Evolutionary conservation across 1,284 basidiomycete genomes (phyloP).

Genomic region (Sporisorium scitamineum): DNA sequence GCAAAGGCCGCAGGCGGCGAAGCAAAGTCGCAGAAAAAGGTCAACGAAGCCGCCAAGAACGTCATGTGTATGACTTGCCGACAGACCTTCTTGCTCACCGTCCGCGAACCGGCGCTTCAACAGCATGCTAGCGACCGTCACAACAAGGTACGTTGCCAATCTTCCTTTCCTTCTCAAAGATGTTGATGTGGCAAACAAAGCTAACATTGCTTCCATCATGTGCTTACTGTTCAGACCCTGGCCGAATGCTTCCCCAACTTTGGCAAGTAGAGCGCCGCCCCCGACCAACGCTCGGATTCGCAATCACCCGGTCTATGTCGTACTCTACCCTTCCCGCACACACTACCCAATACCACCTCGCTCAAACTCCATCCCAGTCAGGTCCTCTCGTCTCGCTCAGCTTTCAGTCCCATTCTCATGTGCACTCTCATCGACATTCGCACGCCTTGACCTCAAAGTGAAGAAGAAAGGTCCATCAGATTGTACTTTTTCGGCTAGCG

Average conservation of each 20-base stretch:
- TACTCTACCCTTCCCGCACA: not conserved
- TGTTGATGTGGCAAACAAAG: not conserved
- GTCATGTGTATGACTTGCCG: constrained; percentile 72
- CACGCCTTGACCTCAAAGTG: not conserved
- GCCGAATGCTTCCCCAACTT: constrained; percentile 51
- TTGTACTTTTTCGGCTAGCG: not conserved
- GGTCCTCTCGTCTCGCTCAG: not conserved
- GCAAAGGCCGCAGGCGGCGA: constrained; percentile 58
- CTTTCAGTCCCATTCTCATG: not conserved
- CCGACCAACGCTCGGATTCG: not conserved
- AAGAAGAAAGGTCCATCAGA: not conserved
- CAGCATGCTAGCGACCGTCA: constrained; percentile 63
- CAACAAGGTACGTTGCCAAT: constrained; percentile 54
- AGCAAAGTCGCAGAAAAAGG: constrained; percentile 65
- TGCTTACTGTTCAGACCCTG: constrained; percentile 18
- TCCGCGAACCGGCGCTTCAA: constrained; percentile 69
- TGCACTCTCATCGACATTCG: not conserved
- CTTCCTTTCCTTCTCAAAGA: too few species aligned
- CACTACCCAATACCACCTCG: not conserved
- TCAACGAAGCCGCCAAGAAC: constrained; percentile 70
- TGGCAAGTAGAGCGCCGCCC: constrained; percentile 21
- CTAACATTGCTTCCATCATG: not conserved
- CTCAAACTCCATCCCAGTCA: not conserved
- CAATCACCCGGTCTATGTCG: not conserved
- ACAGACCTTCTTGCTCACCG: constrained; percentile 72